phyloP scores from a whole-genome alignment of 371 early-diverging fungal genomes.

The Ecytonucleospora hepatopenaei region DNA sequence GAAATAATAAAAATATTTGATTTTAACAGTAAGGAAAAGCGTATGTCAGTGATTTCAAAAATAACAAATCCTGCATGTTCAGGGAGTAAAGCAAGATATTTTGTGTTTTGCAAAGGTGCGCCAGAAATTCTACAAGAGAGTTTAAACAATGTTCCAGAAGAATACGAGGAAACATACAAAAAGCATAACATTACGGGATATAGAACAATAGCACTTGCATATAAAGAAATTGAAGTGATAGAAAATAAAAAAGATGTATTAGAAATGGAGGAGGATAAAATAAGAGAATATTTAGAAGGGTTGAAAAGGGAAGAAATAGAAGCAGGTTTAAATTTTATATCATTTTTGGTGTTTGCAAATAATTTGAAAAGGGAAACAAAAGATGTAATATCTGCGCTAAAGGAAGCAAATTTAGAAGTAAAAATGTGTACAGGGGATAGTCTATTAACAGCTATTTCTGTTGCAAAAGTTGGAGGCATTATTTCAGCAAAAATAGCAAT shows the following conservation, averaged over 20 bases:
- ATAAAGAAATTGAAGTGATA: slow-evolving; percentile 15
- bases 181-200: slow-evolving; percentile 46
- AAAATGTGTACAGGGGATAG: slow-evolving; percentile 98
- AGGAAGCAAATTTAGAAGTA: slow-evolving; percentile 71
- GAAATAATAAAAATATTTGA: slow-evolving; percentile 70
- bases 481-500: slow-evolving; percentile 56
- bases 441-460: slow-evolving; percentile 85
- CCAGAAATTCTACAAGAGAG: slow-evolving; percentile 43
- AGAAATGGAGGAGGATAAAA: neutral
- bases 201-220: slow-evolving; percentile 54
- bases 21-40: slow-evolving; percentile 73
- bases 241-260: neutral
- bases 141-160: slow-evolving; percentile 25
- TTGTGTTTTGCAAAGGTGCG: slow-evolving; percentile 53
- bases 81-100: slow-evolving; percentile 49
- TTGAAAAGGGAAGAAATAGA: slow-evolving; percentile 56
- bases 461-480: slow-evolving; percentile 74
- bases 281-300: neutral
- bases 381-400: slow-evolving; percentile 68
- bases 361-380: slow-evolving; percentile 77
- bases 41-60: slow-evolving; percentile 87
- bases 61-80: no score
- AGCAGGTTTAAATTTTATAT: slow-evolving; percentile 65
- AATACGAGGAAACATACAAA: slow-evolving; percentile 34
- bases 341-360: slow-evolving; percentile 94